Base-by-base conservation (phyloP, 352 stramenopile genomes). In the Elongisporangium senticosum region DNA sequence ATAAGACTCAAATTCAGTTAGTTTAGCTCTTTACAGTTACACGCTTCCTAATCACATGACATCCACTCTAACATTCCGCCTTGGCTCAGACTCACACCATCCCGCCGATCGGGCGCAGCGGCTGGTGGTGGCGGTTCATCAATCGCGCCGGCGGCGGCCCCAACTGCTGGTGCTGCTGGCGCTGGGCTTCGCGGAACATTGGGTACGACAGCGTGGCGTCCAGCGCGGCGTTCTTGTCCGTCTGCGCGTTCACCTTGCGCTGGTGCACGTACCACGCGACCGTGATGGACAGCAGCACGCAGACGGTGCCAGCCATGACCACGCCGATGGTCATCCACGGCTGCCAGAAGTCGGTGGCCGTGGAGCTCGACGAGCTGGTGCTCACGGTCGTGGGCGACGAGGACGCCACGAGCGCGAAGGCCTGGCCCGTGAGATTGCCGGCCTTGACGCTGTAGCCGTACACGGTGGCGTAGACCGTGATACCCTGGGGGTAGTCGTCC, bases 381-480 rank as follows among this genome's bases (percentile, higher is more conserved):
- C 69, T 71, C 1, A 80, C 76, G 0, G 63, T 73, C 0, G 70
- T 79, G 10, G 80, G 76, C 0, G 76, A 84, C 3, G 83, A 90
- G 2, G 83, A 93, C 7, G 83, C 83, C n/a, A 93, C 83, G 6
- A 93, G 73, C 22, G 83, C 75, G 47, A 91, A 93, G 24, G 75
- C 66, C 53, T 93, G 83, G 1, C 76, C 75, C 1, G 58, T 74
- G 7, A 65, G 74, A 10, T 74, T 54, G 5, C 75, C 79, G 0
- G 77, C 75, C 56, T 89, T 86, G 51, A 94, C 81, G 49, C 82
- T 90, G 43, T 76, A 67, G 33, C 82, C 82, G 26, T 62, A 59
- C 13, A 93, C 77, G 1, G 84, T 69, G 0, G 77, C 84, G 22
- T 91, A 72, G 1, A 93, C 79, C 19, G 74, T 78, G 49, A 90